Conservation (phyloP, 2,329 filamentous ascomycete genomes). For the Apiospora koreana region DNA sequence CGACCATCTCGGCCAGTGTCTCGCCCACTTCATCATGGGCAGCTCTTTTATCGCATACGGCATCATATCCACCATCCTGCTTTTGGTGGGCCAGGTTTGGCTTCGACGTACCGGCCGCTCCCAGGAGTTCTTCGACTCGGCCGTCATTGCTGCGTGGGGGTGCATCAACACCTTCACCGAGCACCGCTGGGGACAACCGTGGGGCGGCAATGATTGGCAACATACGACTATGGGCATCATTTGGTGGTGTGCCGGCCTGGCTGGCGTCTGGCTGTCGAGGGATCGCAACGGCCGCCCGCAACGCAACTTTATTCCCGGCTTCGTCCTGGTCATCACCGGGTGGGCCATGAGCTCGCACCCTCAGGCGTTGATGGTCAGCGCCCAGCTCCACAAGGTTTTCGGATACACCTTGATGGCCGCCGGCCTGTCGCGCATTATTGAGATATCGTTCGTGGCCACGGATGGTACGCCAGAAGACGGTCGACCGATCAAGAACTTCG, state of each 20-base stretch:
- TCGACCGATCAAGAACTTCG: slow-evolving; percentile 68
- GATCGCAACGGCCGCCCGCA: slow-evolving; percentile 82
- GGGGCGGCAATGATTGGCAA: slow-evolving; percentile 93
- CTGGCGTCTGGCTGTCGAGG: slow-evolving; percentile 89
- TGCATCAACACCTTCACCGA: slow-evolving; percentile 98
- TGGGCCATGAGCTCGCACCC: slow-evolving; percentile 95
- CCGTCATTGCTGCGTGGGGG: slow-evolving; percentile 91
- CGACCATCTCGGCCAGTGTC: slow-evolving; percentile 89
- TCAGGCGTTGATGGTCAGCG: slow-evolving; percentile 80
- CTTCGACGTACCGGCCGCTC: slow-evolving; percentile 78
- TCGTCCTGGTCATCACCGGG: slow-evolving; percentile 89
- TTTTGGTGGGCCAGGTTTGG: slow-evolving; percentile 88
- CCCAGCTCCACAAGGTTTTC: slow-evolving; percentile 85
- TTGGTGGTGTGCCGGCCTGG: slow-evolving; percentile 93
- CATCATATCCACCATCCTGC: slow-evolving; percentile 79
- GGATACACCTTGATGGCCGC: slow-evolving; percentile 95
- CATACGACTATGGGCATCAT: slow-evolving; percentile 99
- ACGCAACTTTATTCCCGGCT: slow-evolving; percentile 88
- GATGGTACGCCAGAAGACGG: slow-evolving; percentile 73
- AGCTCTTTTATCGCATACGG: slow-evolving; percentile 94
- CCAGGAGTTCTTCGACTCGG: slow-evolving; percentile 95
- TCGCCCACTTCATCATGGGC: slow-evolving; percentile 98
- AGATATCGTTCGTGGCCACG: slow-evolving; percentile 83
- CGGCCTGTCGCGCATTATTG: slow-evolving; percentile 80
- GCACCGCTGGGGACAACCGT: slow-evolving; percentile 86